Evolutionary conservation across 2,329 filamentous ascomycete genomes (phyloP).

Genomic region (Cytospora paraplurivora): DNA sequence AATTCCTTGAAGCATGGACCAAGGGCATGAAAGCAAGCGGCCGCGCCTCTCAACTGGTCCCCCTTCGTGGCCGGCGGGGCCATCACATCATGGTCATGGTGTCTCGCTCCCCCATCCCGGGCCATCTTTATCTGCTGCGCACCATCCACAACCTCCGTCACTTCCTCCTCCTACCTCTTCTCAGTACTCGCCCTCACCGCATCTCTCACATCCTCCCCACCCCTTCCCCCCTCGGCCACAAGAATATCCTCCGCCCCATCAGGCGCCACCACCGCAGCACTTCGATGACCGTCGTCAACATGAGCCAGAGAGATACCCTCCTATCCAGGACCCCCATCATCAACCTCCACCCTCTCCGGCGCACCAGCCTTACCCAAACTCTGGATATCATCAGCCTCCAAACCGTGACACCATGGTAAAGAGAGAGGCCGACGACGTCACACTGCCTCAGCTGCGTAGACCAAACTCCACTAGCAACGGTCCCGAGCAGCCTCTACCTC

Average conservation of each 20-base stretch:
- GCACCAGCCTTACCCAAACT: conserved; percentile 37
- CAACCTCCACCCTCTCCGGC: conserved; percentile 41
- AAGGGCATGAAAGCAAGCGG: conserved; percentile 61
- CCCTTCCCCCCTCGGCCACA: conserved; percentile 44
- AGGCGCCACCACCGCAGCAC: conserved; percentile 32
- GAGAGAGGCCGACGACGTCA: conserved; percentile 55
- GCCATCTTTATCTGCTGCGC: conserved; percentile 38
- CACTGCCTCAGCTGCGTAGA: conserved; percentile 48
- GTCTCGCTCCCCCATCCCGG: conserved; percentile 51
- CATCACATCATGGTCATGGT: conserved; percentile 49
- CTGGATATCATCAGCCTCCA: conserved; percentile 41
- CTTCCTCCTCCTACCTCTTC: conserved; percentile 43
- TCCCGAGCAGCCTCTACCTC: conserved; percentile 42
- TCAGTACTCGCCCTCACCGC: conserved; percentile 33
- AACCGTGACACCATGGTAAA: conserved; percentile 57
- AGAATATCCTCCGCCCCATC: conserved; percentile 40
- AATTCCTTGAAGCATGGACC: conserved; percentile 56
- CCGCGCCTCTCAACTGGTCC: conserved; percentile 54
- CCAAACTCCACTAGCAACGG: conserved; percentile 54
- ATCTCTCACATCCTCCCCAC: conserved; percentile 35
- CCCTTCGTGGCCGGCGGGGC: conserved; percentile 49
- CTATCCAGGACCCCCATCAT: conserved; percentile 55
- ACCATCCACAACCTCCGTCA: conserved; percentile 40
- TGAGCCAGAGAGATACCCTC: conserved; percentile 57
- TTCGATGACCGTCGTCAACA: conserved; percentile 31